Conservation (phyloP, 1,284 basidiomycete species). For the Takashimella koratensis region DNA sequence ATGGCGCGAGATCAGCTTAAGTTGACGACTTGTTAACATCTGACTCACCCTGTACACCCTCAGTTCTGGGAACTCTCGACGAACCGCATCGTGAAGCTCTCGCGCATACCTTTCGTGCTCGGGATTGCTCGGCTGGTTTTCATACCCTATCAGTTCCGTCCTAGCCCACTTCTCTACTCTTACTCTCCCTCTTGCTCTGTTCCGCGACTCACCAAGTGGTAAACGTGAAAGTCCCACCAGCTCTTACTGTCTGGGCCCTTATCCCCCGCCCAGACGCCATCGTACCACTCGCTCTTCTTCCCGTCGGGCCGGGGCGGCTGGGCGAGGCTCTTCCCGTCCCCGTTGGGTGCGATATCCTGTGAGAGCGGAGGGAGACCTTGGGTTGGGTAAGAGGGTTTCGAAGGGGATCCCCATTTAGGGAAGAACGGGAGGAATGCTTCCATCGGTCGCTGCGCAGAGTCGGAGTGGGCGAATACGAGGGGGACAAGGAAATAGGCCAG, state of each 20-base stretch:
- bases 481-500: too few species aligned
- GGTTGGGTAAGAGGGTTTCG: constrained; percentile 3
- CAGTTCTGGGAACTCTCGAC: constrained; percentile 22
- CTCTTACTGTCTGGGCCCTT: constrained; percentile 2
- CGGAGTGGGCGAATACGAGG: too few species aligned
- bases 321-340: constrained; percentile 60
- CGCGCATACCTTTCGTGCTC: constrained; percentile 15
- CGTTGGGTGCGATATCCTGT: constrained; percentile 48
- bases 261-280: constrained; percentile 10
- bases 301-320: constrained; percentile 20
- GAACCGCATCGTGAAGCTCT: constrained; percentile 18
- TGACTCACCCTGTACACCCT: constrained; percentile 15
- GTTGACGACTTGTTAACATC: too few species aligned
- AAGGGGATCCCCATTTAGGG: constrained; percentile 4
- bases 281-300: constrained; percentile 13
- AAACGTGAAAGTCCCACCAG: constrained; percentile 23
- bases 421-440: constrained; percentile 4
- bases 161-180: too few species aligned
- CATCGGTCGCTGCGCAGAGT: too few species aligned
- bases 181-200: too few species aligned
- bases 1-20: too few species aligned
- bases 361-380: constrained; percentile 50
- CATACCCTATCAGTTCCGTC: too few species aligned
- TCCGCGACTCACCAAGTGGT: constrained; percentile 12
- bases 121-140: constrained; percentile 19